These are phyloP conservation scores for Jasminum sambac DNA, from an alignment of 257 asterid species.

Conservation along the genomic window DNA sequence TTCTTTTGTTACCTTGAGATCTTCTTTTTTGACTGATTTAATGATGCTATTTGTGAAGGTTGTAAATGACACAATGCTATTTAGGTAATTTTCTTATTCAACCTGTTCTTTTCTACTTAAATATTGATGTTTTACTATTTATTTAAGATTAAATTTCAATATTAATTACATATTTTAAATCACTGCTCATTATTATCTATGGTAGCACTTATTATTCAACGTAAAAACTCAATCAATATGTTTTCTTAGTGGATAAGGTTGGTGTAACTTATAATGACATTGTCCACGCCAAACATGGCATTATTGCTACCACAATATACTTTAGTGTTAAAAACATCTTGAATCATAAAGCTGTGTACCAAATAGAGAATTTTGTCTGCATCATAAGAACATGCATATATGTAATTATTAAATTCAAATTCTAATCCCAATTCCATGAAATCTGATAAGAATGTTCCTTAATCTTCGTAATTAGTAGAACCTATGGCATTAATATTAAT, in stretches of 20 bases:
- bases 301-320: not conserved
- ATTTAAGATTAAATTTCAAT: too few species aligned
- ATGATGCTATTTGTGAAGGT: too few species aligned
- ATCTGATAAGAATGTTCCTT: too few species aligned
- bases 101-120: too few species aligned
- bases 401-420: not conserved
- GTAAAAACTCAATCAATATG: too few species aligned
- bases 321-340: not conserved
- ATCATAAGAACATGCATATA: not conserved
- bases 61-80: too few species aligned
- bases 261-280: conserved; percentile 8
- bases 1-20: conserved; percentile 40
- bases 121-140: too few species aligned
- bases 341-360: not conserved
- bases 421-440: not conserved
- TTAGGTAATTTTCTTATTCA: too few species aligned
- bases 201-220: too few species aligned
- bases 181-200: too few species aligned
- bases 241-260: not conserved
- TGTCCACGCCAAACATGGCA: conserved; percentile 15
- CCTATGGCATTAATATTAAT: not conserved
- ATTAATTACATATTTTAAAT: too few species aligned
- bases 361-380: conserved; percentile 1
- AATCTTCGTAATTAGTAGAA: not conserved
- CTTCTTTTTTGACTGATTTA: too few species aligned